Evolutionary conservation across 202 grass and related monocot species (phyloP).

Genomic region (Schoenoplectus triqueter): DNA sequence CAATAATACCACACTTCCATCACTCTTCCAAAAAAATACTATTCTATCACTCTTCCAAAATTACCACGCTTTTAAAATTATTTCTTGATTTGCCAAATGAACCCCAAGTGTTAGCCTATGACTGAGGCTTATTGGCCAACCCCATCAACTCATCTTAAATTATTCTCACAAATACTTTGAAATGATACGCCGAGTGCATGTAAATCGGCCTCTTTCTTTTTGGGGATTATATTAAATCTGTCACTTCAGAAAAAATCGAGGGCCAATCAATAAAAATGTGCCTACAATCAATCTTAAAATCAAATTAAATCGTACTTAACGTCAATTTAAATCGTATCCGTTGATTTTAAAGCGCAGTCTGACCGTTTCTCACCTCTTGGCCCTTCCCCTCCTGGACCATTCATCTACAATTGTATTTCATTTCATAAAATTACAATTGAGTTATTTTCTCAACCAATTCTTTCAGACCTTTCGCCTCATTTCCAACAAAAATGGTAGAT

Average conservation of each 20-base stretch:
- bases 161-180: neutral
- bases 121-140: no score
- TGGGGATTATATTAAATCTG: neutral
- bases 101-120: no score
- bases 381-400: neutral
- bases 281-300: conserved; percentile 22
- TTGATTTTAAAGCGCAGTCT: conserved; percentile 31
- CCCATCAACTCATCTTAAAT: no score
- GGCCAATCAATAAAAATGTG: neutral
- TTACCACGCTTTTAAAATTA: no score
- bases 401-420: conserved; percentile 19
- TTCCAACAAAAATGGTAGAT: neutral
- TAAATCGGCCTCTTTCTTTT: neutral
- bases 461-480: neutral
- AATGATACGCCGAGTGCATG: neutral
- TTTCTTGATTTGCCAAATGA: no score
- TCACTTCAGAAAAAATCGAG: neutral
- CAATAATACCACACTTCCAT: no score
- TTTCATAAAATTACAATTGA: neutral
- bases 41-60: no score
- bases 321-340: conserved; percentile 14
- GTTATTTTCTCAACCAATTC: neutral
- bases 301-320: conserved; percentile 3
- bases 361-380: conserved; percentile 19
- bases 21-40: no score